Conservation (phyloP, 495 filamentous ascomycete species). For the Monascus purpureus region DNA sequence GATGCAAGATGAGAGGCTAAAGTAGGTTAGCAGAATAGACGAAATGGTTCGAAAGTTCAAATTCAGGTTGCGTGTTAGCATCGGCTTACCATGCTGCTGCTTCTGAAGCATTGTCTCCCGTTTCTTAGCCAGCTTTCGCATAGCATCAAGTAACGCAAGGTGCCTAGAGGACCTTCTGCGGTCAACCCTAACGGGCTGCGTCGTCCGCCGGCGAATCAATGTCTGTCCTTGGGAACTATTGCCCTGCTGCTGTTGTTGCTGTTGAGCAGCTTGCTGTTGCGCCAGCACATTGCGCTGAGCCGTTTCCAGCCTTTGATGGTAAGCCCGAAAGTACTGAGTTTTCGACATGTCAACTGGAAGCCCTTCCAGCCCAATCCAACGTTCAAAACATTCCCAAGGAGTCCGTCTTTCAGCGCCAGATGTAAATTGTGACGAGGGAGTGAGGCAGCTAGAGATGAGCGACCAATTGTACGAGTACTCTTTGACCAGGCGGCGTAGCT, state of each 20-base stretch:
- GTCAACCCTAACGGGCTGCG: slow-evolving; percentile 67
- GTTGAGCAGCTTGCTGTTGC: slow-evolving; percentile 43
- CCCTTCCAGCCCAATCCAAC: slow-evolving; percentile 83
- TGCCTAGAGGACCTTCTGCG: slow-evolving; percentile 72
- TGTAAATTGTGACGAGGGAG: slow-evolving; percentile 56
- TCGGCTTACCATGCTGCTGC: slow-evolving; percentile 57
- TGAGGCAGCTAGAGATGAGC: slow-evolving; percentile 67
- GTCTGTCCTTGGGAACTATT: slow-evolving; percentile 42
- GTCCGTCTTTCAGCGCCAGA: slow-evolving; percentile 82
- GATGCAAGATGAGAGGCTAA: slow-evolving; percentile 50
- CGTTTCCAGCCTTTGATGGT: slow-evolving; percentile 64
- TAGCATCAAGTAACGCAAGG: slow-evolving; percentile 77
- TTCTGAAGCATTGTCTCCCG: slow-evolving; percentile 74
- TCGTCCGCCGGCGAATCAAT: slow-evolving; percentile 50
- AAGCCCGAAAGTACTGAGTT: slow-evolving; percentile 80
- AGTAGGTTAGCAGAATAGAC: slow-evolving; percentile 9
- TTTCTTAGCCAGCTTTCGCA: slow-evolving; percentile 92
- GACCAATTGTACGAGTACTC: slow-evolving; percentile 98
- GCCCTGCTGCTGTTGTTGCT: slow-evolving; percentile 42
- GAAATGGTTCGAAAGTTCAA: too few species aligned
- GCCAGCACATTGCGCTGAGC: slow-evolving; percentile 54
- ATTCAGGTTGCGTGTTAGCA: too few species aligned
- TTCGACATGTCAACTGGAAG: slow-evolving; percentile 83
- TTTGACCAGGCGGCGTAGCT: slow-evolving; percentile 67
- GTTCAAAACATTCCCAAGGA: slow-evolving; percentile 97